A percentile compares a stretch with the other conserved stretches of the same genome.
These are phyloP conservation scores for Starmera caribaea DNA, from an alignment of 805 yeast genomes.

Conservation along the genomic window DNA sequence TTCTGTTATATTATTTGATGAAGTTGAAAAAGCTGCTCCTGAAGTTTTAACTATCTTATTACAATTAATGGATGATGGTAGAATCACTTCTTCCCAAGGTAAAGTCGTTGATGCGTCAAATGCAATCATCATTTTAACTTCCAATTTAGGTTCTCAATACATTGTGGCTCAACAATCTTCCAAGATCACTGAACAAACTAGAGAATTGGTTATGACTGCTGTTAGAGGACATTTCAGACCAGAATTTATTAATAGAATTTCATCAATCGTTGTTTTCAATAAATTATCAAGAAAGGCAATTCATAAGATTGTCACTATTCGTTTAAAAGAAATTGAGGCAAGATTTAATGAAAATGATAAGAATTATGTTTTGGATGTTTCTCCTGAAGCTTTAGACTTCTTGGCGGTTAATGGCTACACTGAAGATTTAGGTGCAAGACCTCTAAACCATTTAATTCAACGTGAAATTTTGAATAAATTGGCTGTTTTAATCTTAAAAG, in stretches of 20 bases:
- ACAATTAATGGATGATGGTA: slow-evolving; percentile 93
- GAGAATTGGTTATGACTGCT: slow-evolving; percentile 70
- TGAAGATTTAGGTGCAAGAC: slow-evolving; percentile 92
- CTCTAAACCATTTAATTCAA: slow-evolving; percentile 88
- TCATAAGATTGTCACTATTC: slow-evolving; percentile 79
- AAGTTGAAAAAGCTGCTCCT: slow-evolving; percentile 98
- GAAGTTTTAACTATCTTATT: slow-evolving; percentile 88
- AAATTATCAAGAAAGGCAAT: slow-evolving; percentile 87
- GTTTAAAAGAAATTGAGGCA: slow-evolving; percentile 75
- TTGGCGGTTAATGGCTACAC: slow-evolving; percentile 84
- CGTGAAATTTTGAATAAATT: slow-evolving; percentile 75
- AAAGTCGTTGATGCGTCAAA: slow-evolving; percentile 90
- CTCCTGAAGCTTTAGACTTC: slow-evolving; percentile 70
- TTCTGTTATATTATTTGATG: slow-evolving; percentile 93
- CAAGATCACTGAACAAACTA: slow-evolving; percentile 58
- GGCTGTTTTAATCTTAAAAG: slow-evolving; percentile 82
- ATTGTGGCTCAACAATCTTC: slow-evolving; percentile 59
- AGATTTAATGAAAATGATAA: slow-evolving; percentile 83
- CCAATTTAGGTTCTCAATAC: slow-evolving; percentile 91
- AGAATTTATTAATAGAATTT: slow-evolving; percentile 92
- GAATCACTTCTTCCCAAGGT: slow-evolving; percentile 91
- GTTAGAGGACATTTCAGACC: slow-evolving; percentile 92
- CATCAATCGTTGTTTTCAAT: slow-evolving; percentile 89
- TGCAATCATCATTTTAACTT: slow-evolving; percentile 90
- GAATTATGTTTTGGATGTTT: slow-evolving; percentile 61